Conservation (phyloP, 2,329 filamentous ascomycete genomes). For the Alternaria atra region DNA sequence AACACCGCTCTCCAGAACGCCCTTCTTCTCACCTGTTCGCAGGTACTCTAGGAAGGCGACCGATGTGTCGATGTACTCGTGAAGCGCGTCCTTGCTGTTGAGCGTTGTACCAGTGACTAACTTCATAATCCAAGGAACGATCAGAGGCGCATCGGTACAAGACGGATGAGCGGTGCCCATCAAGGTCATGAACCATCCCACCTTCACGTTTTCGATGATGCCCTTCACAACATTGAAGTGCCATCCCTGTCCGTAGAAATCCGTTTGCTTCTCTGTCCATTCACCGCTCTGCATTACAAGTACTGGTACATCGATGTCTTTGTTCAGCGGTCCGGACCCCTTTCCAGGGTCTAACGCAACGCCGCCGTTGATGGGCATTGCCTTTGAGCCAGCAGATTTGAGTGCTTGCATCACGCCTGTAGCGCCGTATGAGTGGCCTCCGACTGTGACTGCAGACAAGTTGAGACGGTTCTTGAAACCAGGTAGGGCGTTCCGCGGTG, state of each 20-base stretch:
- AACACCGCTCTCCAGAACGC: slow-evolving; percentile 61
- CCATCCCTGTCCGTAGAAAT: slow-evolving; percentile 68
- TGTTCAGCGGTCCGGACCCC: slow-evolving; percentile 68
- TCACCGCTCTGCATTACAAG: slow-evolving; percentile 71
- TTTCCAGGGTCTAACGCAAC: slow-evolving; percentile 74
- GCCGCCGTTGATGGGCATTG: slow-evolving; percentile 63
- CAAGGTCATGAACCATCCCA: slow-evolving; percentile 58
- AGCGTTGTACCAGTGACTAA: slow-evolving; percentile 69
- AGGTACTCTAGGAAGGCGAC: slow-evolving; percentile 65
- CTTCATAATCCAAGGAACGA: slow-evolving; percentile 68
- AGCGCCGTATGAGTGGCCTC: slow-evolving; percentile 72
- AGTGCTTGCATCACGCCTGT: slow-evolving; percentile 70
- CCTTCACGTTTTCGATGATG: slow-evolving; percentile 60
- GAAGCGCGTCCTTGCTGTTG: slow-evolving; percentile 64
- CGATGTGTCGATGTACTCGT: slow-evolving; percentile 68
- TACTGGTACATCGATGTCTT: slow-evolving; percentile 65
- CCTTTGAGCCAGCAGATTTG: slow-evolving; percentile 57
- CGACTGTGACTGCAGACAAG: slow-evolving; percentile 64
- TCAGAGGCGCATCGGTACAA: slow-evolving; percentile 72
- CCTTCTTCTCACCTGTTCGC: slow-evolving; percentile 51
- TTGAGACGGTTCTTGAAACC: slow-evolving; percentile 65
- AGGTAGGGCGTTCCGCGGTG: slow-evolving; percentile 56
- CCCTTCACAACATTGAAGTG: slow-evolving; percentile 71
- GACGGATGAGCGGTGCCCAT: slow-evolving; percentile 64
- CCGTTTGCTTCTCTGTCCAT: slow-evolving; percentile 66